phyloP scores from a whole-genome alignment of 306 rosid species.

The Boehmeria nivea region DNA sequence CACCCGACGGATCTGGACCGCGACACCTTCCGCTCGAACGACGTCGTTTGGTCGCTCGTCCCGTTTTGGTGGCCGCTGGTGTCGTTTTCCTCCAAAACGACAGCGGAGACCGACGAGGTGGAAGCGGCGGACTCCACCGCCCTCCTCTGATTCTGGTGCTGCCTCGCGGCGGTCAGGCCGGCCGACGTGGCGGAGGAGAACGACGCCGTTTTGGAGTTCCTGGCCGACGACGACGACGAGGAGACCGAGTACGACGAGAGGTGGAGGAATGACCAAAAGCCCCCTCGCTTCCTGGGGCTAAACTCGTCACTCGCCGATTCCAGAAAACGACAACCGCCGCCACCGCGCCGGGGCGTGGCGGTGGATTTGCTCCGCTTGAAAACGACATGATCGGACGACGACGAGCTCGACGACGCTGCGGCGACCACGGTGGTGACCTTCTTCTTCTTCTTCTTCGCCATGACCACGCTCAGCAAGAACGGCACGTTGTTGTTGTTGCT shows the following conservation, averaged over 20 bases:
- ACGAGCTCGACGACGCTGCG: neutral
- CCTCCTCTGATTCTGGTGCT: neutral
- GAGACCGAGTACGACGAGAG: slow-evolving; percentile 49
- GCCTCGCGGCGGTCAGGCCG: neutral
- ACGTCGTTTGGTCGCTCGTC: slow-evolving; percentile 43
- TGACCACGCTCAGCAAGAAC: slow-evolving; percentile 60
- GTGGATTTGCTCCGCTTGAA: slow-evolving; percentile 88
- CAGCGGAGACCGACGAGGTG: neutral
- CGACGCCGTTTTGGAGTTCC: slow-evolving; percentile 21
- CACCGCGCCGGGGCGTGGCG: slow-evolving; percentile 43
- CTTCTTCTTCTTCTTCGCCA: slow-evolving; percentile 63
- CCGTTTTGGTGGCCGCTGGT: slow-evolving; percentile 26
- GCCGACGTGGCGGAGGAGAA: slow-evolving; percentile 6
- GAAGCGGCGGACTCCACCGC: slow-evolving; percentile 11
- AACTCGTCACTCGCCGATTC: slow-evolving; percentile 24
- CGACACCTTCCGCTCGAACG: slow-evolving; percentile 82
- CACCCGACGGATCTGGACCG: slow-evolving; percentile 98
- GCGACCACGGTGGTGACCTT: slow-evolving; percentile 1
- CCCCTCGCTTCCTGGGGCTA: slow-evolving; percentile 63
- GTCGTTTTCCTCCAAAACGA: slow-evolving; percentile 31
- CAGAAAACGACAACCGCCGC: slow-evolving; percentile 23
- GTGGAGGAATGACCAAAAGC: slow-evolving; percentile 86
- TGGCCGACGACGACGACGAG: slow-evolving; percentile 13
- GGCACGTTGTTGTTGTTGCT: slow-evolving; percentile 29
- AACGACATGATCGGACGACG: slow-evolving; percentile 32